Evolutionary conservation across 257 asterid species (phyloP), one percentile per base, ranked within the genome.

Genomic region (Solanum medicagineum): DNA sequence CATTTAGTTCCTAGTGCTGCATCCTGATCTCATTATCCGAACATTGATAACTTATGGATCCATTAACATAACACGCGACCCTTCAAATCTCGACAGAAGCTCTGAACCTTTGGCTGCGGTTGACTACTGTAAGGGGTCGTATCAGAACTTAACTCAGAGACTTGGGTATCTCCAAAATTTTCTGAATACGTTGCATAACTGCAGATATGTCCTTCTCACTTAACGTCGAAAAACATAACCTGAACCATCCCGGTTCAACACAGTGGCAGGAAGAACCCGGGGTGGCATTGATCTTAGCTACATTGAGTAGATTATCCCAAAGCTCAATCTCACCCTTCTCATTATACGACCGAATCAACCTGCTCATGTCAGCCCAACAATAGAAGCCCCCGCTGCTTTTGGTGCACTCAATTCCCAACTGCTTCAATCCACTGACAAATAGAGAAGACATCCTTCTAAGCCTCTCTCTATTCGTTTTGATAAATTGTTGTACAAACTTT

Each of bases 351-450:
- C 92, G 89, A 63, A 88, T 89, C 57, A 93, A 88, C 53, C 90
- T 60, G 65, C 93, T 92, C 96, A 93, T 89, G 84, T 93, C 94
- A 5, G 93, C 94, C 96, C 93, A 93, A 83, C 94, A 93, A 66
- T 88, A 89, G 55, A 91, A 88, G 3, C 94, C 94, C 7, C 94
- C 93, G 1, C 59, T 77, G 62, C 92, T 86, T 86, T 83, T 85
- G 26, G 80, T 83, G 88, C 93, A 91, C 86, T 89, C 86, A 24
- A 93, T 88, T 10, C 93, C 94, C 86, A 93, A 79, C 87, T 84
- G 88, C 80, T 90, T 88, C 59, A 91, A 49, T 65, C 94, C 93
- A 1, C 80, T 57, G 54, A 86, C 88, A 68, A 93, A 89, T 84
- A 85, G 90, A n/a, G 26, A n/a, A 32, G 85, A 85, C 91, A 86